Evolutionary conservation across 768 basidiomycete species (phyloP).

Genomic region (Rhodotorula graminis): DNA sequence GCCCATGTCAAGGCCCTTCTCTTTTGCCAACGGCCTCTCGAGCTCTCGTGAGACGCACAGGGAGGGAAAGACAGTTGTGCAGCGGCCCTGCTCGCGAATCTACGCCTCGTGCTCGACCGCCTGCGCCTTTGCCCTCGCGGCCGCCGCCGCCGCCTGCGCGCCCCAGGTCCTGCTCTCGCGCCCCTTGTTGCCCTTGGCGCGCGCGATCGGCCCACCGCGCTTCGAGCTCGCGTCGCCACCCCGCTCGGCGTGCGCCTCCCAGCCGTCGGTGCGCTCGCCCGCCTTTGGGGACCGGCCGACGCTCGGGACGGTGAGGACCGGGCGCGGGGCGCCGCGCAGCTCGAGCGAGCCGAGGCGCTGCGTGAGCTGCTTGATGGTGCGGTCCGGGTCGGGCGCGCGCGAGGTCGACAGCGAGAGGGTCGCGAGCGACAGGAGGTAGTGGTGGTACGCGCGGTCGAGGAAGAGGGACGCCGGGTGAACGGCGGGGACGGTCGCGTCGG

Average conservation of each 20-base stretch:
- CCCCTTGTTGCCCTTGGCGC: slow-evolving; percentile 10
- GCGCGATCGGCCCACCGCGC: slow-evolving; percentile 20
- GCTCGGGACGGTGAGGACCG: slow-evolving; percentile 30
- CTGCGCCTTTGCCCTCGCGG: background rate
- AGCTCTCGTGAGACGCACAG: no score
- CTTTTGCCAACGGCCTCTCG: no score
- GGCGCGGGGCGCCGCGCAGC: slow-evolving; percentile 7
- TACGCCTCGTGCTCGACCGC: no score
- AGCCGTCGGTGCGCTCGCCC: slow-evolving; percentile 20
- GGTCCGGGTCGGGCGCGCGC: slow-evolving; percentile 6
- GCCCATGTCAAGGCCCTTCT: no score
- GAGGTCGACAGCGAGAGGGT: slow-evolving; percentile 20
- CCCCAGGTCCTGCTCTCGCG: slow-evolving; percentile 7
- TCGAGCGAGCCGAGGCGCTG: slow-evolving; percentile 22
- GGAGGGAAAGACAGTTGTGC: no score
- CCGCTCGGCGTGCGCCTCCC: background rate
- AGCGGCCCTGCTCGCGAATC: background rate
- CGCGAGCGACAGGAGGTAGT: slow-evolving; percentile 37
- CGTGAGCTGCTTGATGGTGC: slow-evolving; percentile 25
- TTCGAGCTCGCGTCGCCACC: background rate
- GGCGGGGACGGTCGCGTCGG: background rate
- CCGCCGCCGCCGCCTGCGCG: background rate
- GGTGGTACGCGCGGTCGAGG: slow-evolving; percentile 38
- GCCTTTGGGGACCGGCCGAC: slow-evolving; percentile 16
- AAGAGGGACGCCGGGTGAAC: slow-evolving; percentile 25